Percentiles rank a stretch among this genome's conserved stretches.
These are phyloP conservation scores for Phanerochaete sordida DNA, from an alignment of 768 basidiomycete genomes.

Conservation along the genomic window DNA sequence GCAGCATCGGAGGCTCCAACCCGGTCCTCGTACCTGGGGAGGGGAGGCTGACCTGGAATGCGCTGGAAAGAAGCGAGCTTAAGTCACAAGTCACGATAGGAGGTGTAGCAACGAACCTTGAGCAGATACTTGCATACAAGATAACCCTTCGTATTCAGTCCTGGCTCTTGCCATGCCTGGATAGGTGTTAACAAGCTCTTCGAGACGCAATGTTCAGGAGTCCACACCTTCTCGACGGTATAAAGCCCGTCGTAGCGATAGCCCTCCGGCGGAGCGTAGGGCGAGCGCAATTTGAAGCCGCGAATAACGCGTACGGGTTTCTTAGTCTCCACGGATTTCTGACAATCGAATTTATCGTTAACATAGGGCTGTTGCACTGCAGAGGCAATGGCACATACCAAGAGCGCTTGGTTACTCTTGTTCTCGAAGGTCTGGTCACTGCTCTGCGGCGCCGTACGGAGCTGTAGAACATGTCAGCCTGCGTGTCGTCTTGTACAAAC, in stretches of 20 bases:
- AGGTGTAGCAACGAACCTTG: constrained; percentile 41
- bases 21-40: constrained; percentile 33
- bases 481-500: not conserved
- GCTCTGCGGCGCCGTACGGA: constrained; percentile 87
- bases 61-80: constrained; percentile 35
- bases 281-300: constrained; percentile 72
- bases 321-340: constrained; percentile 76
- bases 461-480: constrained; percentile 35
- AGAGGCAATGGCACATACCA: constrained; percentile 38
- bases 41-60: constrained; percentile 50
- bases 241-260: constrained; percentile 94
- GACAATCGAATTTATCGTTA: not conserved
- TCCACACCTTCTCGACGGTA: constrained; percentile 62
- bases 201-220: not conserved
- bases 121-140: constrained; percentile 86
- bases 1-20: constrained; percentile 16
- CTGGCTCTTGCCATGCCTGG: constrained; percentile 73
- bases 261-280: constrained; percentile 78
- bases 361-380: not conserved
- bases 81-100: not conserved
- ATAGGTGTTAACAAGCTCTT: constrained; percentile 2
- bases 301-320: constrained; percentile 87
- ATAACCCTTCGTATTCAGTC: constrained; percentile 64
- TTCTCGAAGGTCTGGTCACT: constrained; percentile 81
- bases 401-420: constrained; percentile 62